phyloP scores from a whole-genome alignment of 2,329 filamentous ascomycete genomes.

The Calonectria fujianensis region DNA sequence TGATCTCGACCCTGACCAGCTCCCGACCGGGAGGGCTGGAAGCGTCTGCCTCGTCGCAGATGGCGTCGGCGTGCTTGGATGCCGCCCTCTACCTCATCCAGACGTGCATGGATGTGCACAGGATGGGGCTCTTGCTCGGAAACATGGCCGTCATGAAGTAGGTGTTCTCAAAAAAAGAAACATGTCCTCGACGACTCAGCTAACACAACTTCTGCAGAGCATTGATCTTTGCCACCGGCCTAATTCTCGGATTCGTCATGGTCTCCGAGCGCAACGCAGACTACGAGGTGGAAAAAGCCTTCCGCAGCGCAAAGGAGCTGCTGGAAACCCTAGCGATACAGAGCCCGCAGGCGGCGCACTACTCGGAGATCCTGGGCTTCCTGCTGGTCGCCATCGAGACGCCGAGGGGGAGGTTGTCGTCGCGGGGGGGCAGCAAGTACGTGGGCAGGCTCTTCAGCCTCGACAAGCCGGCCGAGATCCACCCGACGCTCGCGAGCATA shows the following conservation, averaged over 20 bases:
- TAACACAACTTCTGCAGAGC: constrained; percentile 59
- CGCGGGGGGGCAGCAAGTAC: constrained; percentile 49
- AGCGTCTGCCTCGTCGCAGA: constrained; percentile 54
- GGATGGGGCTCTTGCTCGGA: constrained; percentile 65
- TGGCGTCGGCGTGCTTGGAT: constrained; percentile 73
- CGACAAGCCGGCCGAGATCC: constrained; percentile 12
- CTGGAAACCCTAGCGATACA: constrained; percentile 67
- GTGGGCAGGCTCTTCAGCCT: constrained; percentile 51
- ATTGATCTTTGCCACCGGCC: constrained; percentile 73
- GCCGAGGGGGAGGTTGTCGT: constrained; percentile 42
- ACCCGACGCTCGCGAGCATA: background rate
- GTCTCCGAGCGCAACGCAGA: constrained; percentile 69
- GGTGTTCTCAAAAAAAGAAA: constrained; percentile 44
- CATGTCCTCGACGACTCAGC: fast-evolving
- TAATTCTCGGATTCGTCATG: constrained; percentile 74
- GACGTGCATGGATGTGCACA: constrained; percentile 69
- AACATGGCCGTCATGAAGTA: constrained; percentile 78
- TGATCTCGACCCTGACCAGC: constrained; percentile 69
- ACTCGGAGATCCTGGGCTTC: constrained; percentile 72
- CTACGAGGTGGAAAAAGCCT: constrained; percentile 67
- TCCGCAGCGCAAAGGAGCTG: constrained; percentile 69
- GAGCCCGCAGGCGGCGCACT: constrained; percentile 75
- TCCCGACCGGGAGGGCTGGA: constrained; percentile 55
- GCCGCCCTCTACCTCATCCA: constrained; percentile 74
- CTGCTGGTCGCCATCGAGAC: constrained; percentile 66